Conservation (phyloP, 345 rosid genomes). For the Lepidium aucheri region DNA sequence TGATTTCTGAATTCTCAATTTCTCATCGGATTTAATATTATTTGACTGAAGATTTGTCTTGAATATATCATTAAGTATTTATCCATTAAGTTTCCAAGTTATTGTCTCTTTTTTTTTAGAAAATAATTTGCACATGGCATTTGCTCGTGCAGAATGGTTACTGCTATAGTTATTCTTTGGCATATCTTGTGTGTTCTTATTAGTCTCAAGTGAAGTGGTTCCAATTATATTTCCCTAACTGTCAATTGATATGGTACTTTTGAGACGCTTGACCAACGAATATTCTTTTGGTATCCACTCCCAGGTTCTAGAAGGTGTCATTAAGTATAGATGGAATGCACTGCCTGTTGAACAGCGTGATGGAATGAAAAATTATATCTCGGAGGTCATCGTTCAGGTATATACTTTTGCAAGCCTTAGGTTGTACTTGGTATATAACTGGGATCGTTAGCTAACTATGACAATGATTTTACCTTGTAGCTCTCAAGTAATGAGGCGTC, state of each 20-base stretch:
- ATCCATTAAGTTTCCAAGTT: neutral
- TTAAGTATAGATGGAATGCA: slow-evolving; percentile 98
- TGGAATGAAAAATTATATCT: slow-evolving; percentile 98
- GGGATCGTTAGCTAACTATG: neutral
- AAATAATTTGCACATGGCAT: neutral
- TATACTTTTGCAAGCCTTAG: neutral
- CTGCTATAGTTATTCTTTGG: neutral
- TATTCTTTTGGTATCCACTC: slow-evolving; percentile 5
- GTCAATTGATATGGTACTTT: neutral
- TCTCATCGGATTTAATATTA: neutral
- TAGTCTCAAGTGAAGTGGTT: neutral
- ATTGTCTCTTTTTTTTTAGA: neutral
- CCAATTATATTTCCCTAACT: neutral
- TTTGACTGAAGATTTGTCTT: neutral
- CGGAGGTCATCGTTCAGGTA: slow-evolving; percentile 99
- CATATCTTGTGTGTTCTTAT: neutral
- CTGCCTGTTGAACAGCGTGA: slow-evolving; percentile 94
- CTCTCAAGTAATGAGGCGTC: slow-evolving; percentile 88
- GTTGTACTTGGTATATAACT: neutral
- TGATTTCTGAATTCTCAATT: neutral
- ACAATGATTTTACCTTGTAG: slow-evolving; percentile 28
- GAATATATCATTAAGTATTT: neutral
- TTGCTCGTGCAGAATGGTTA: neutral
- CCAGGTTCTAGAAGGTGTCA: slow-evolving; percentile 96
- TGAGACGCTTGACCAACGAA: neutral